Percentiles rank a stretch among this genome's conserved stretches.
These are phyloP conservation scores for Stemphylium vesicarium DNA, from an alignment of 2,329 filamentous ascomycete genomes.

Conservation along the genomic window DNA sequence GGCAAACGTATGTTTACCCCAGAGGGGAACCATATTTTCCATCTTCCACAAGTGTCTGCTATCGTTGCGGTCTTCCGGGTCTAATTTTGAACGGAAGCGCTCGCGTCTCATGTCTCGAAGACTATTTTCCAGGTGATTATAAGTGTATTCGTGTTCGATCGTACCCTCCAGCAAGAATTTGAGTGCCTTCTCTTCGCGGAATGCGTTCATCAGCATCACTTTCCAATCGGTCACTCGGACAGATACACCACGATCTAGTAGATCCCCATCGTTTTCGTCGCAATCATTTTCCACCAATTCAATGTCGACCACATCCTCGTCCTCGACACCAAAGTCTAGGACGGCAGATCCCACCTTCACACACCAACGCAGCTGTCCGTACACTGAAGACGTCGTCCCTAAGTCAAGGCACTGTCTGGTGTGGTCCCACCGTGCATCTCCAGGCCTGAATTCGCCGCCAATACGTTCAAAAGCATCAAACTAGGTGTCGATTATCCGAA, in stretches of 20 bases:
- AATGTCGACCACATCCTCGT: not conserved
- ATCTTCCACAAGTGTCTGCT: not conserved
- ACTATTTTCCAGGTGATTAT: not conserved
- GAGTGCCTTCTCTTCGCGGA: not conserved
- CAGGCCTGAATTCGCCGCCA: not conserved
- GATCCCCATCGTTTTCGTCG: not conserved
- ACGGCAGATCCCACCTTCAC: not conserved
- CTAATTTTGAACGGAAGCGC: not conserved
- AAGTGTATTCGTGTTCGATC: not conserved
- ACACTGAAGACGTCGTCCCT: not conserved
- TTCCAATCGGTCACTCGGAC: not conserved
- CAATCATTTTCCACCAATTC: not conserved
- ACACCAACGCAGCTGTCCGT: not conserved
- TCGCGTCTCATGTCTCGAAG: not conserved
- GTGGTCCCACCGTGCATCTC: not conserved
- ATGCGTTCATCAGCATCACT: not conserved
- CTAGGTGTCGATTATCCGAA: not conserved
- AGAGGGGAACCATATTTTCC: not conserved
- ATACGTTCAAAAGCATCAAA: not conserved
- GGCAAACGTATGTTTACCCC: not conserved
- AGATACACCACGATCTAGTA: not conserved
- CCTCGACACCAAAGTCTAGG: not conserved
- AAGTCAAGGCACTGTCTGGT: not conserved
- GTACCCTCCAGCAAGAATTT: not conserved
- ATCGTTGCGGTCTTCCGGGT: not conserved